Base-by-base conservation (phyloP, 1,284 basidiomycete genomes). In the Naganishia cerealis region DNA sequence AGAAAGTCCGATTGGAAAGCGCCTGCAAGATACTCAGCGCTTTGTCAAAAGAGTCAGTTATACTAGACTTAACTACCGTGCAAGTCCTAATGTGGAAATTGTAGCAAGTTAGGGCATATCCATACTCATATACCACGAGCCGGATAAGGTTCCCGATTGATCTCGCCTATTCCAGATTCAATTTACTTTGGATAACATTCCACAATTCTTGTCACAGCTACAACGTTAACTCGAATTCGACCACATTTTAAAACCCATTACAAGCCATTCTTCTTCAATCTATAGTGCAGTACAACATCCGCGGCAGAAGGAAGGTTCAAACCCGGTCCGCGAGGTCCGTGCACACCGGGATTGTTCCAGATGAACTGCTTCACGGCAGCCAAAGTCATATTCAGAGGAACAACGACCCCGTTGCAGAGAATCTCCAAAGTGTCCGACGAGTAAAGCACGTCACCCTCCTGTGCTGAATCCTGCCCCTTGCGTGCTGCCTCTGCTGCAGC, bases 351-450 rank as follows among this genome's bases (percentile, higher is more conserved):
- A 33, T 62, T 62, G 55, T 68, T 85, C 92, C 92, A 92, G 67
- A 93, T 85, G 75, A 88, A 95, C 79, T 93, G 91, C 71, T 90
- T 86, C 65, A 94, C 88, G 38, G 89, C 89, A 4, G 90, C 94
- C 40, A 98, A 84, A 15, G 91, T 95, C 87, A 94, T 91, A 68
- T 89, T 86, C 36, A 90, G 82, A 33, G 92, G 89, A 38, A 98
- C 83, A 13, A 91, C 82, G 39, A 85, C 82, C 72, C 91, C 89
- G 74, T 91, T 92, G 79, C 93, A 96, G 43, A 95, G 78, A 53
- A 98, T 87, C 81, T 98, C 93, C 76, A 94, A 89, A 50, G 85
- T 75, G 54, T 94, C 89, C 74, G 55, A 29, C 10, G 55, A 61
- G 16, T 40, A 39, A 16, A 46, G 38, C 21, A 40, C 24, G 36